phyloP scores from a whole-genome alignment of 257 asterid species.

The Anisodus acutangulus region DNA sequence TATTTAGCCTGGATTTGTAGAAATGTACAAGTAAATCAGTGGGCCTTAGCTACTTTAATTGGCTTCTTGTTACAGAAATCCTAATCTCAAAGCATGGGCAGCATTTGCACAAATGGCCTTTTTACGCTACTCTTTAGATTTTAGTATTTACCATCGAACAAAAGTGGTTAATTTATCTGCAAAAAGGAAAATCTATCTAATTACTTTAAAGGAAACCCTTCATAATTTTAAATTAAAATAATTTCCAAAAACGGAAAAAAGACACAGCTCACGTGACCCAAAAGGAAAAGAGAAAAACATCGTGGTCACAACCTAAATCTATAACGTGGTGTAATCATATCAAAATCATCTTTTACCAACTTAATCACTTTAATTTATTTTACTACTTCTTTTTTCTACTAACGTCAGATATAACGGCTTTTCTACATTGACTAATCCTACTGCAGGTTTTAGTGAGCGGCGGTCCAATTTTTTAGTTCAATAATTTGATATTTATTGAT shows the following conservation, averaged over 20 bases:
- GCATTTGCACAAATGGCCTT: background rate
- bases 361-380: slow-evolving; percentile 24
- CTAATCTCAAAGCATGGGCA: background rate
- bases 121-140: background rate
- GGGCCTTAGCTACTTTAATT: no score
- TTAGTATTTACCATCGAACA: no score
- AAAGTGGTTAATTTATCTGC: no score
- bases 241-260: background rate
- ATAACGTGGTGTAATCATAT: slow-evolving; percentile 47
- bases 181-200: no score
- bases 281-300: slow-evolving; percentile 9
- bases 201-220: background rate
- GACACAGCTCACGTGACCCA: slow-evolving; percentile 4
- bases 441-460: background rate
- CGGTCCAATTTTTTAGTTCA: background rate
- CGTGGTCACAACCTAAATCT: slow-evolving; percentile 31
- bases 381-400: background rate
- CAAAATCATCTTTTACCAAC: slow-evolving; percentile 41
- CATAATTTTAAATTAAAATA: background rate
- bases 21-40: no score
- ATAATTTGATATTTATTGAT: background rate
- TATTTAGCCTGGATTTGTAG: no score
- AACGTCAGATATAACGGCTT: slow-evolving; percentile 35
- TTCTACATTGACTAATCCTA: background rate
- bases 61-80: no score